Base-by-base conservation (phyloP, 148 eudicot species). In the Diospyros lotus region DNA sequence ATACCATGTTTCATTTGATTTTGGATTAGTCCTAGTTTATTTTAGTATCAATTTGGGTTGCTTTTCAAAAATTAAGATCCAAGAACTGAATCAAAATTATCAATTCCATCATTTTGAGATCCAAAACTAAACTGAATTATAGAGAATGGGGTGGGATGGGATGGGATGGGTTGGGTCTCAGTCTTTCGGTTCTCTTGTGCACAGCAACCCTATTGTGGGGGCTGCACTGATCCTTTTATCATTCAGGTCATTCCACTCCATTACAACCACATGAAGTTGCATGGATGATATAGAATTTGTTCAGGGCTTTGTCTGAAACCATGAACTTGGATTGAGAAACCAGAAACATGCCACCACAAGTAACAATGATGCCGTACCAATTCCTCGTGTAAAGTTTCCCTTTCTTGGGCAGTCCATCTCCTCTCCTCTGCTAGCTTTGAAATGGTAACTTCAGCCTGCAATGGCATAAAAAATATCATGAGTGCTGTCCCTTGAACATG, bases 381-480 rank as follows among this genome's bases (percentile, higher is more conserved):
- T 81, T 94, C 91, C 79, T 87, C 84, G 80, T 80, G 86, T 71
- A 90, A 76, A 18, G 69, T 70, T 68, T 86, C 89, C 76, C 80
- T 85, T 70, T 91, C 93, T 76, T 83, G 86, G 59, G 81, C 56
- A 67, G 84, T 79, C 68, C 76, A 77, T 77, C 80, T 85, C 81
- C 86, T 91, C 74, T 94, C 95, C 73, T 87, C 97, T 56, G 82
- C 82, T 66, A 91, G 74, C 77, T 86, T 90, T 38, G 84, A 45
- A 59, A 90, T 91, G 17, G 85, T 90, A 62, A 50, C 67, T 75
- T 86, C 84, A 72, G 98, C 97, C 98, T 94, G 86, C 72, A 80
- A 62, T 3, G 44, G 53, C 6, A 73, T 55, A 80, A 78, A 13
- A 40, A 52, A 81, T 10, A 17, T 44, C 75, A 58, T 41, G 18